Conservation (phyloP, 1,139 yeast genomes). For the Pichia sp. region DNA sequence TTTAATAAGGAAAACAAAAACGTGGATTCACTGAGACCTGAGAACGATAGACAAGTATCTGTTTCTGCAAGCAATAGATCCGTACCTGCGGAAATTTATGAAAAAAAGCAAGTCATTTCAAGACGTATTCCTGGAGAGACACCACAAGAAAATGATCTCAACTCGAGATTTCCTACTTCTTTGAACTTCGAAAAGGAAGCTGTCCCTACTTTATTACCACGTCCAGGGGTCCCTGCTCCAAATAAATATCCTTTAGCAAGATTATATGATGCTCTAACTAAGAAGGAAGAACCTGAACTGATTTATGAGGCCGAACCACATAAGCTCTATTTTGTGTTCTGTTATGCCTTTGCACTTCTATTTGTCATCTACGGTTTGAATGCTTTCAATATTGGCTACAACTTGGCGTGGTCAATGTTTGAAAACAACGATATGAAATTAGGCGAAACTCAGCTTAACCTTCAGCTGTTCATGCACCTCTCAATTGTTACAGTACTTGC, state of each 20-base stretch:
- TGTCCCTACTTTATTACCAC: conserved; percentile 62
- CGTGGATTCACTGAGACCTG: neutral
- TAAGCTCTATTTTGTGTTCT: conserved; percentile 59
- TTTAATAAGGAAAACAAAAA: neutral
- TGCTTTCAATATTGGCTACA: conserved; percentile 49
- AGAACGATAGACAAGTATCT: neutral
- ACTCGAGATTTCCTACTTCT: conserved; percentile 44
- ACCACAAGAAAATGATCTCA: conserved; percentile 37
- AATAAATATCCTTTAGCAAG: conserved; percentile 50
- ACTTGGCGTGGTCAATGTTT: conserved; percentile 48
- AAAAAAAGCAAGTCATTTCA: conserved; percentile 18
- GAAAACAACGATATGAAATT: conserved; percentile 46
- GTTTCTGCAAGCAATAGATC: neutral
- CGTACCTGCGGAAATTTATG: conserved; percentile 17
- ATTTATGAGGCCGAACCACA: conserved; percentile 83
- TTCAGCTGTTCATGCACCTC: conserved; percentile 22
- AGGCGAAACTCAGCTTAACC: conserved; percentile 18
- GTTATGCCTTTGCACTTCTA: conserved; percentile 61
- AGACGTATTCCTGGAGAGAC: conserved; percentile 53
- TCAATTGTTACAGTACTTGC: conserved; percentile 39
- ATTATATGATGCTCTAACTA: conserved; percentile 51
- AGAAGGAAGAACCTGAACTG: conserved; percentile 57
- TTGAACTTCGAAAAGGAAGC: conserved; percentile 62
- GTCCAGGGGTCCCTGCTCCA: conserved; percentile 70
- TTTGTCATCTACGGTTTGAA: conserved; percentile 60